Conservation (phyloP, 2,329 filamentous ascomycete species). For the Zymoseptoria passerinii region DNA sequence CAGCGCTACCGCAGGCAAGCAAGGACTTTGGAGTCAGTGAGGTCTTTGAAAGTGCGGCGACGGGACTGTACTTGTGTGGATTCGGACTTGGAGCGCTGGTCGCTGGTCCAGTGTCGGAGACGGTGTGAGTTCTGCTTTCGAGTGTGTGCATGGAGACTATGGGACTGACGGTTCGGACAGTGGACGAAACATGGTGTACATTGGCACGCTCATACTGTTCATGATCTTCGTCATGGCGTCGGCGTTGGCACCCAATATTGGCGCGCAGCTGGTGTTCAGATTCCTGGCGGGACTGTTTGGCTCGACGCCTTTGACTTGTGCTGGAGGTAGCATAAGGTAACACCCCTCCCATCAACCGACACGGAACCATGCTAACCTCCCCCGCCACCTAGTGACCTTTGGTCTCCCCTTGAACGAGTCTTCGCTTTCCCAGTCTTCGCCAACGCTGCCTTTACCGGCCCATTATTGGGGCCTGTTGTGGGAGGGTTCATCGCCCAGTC, state of each 20-base stretch:
- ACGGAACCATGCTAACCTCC: not conserved
- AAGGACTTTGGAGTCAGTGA: conserved; percentile 42
- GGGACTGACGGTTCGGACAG: not conserved
- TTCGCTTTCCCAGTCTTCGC: conserved; percentile 45
- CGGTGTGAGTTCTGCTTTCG: conserved; percentile 16
- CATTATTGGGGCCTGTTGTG: conserved; percentile 37
- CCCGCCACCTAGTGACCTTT: conserved; percentile 5
- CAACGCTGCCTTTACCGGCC: conserved; percentile 36
- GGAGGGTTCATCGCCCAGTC: conserved; percentile 38
- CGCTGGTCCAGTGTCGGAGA: conserved; percentile 43
- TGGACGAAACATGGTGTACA: conserved; percentile 40
- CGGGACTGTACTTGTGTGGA: conserved; percentile 32
- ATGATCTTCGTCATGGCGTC: conserved; percentile 44
- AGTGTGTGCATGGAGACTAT: not conserved
- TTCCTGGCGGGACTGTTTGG: conserved; percentile 44
- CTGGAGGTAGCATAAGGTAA: conserved; percentile 35
- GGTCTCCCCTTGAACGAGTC: conserved; percentile 23
- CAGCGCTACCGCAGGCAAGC: conserved; percentile 39
- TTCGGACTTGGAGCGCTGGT: conserved; percentile 44
- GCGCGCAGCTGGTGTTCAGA: conserved; percentile 41
- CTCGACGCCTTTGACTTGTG: conserved; percentile 39
- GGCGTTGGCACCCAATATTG: conserved; percentile 41
- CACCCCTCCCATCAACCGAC: conserved; percentile 7
- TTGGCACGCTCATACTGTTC: conserved; percentile 39
- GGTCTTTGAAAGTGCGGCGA: conserved; percentile 45